Percentiles rank a stretch among this genome's conserved stretches.
These are phyloP conservation scores for Tylopilus cervinicoccineus DNA, from an alignment of 768 basidiomycete species.

Conservation along the genomic window DNA sequence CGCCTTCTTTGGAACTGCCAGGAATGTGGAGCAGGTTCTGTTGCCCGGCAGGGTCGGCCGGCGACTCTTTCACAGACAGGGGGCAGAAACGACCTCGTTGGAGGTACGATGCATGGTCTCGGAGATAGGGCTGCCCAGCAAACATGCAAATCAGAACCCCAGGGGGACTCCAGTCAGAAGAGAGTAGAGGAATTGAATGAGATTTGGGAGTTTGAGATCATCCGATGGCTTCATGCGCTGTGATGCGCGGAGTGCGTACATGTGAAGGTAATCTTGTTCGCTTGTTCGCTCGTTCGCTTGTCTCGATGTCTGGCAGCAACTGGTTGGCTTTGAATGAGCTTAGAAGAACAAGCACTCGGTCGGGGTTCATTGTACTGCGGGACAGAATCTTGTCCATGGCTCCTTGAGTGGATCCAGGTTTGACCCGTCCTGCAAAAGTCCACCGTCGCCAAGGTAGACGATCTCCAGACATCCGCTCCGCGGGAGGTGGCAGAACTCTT, in stretches of 20 bases:
- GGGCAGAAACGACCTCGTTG: constrained; percentile 22
- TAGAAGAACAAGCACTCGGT: constrained; percentile 21
- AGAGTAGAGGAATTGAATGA: constrained; percentile 2
- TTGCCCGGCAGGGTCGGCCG: neutral
- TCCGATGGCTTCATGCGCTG: constrained; percentile 35
- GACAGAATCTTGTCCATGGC: constrained; percentile 24
- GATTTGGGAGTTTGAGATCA: constrained; percentile 19
- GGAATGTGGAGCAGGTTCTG: neutral
- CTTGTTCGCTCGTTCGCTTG: constrained; percentile 26
- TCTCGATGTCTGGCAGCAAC: constrained; percentile 34
- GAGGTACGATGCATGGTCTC: constrained; percentile 9
- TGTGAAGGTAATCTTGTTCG: constrained; percentile 34
- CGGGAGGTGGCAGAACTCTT: no score
- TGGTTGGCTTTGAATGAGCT: constrained; percentile 27
- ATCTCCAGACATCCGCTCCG: no score
- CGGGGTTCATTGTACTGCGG: neutral
- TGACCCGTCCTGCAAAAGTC: constrained; percentile 12
- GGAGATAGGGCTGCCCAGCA: no score
- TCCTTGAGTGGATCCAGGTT: neutral
- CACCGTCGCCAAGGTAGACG: constrained; percentile 2
- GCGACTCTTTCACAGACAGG: constrained; percentile 2
- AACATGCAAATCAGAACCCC: neutral
- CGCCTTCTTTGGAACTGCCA: constrained; percentile 2
- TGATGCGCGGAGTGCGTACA: constrained; percentile 37
- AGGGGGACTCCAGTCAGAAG: neutral